Base-by-base conservation (phyloP, 176 grass and related monocot species). In the Avena sativa region DNA sequence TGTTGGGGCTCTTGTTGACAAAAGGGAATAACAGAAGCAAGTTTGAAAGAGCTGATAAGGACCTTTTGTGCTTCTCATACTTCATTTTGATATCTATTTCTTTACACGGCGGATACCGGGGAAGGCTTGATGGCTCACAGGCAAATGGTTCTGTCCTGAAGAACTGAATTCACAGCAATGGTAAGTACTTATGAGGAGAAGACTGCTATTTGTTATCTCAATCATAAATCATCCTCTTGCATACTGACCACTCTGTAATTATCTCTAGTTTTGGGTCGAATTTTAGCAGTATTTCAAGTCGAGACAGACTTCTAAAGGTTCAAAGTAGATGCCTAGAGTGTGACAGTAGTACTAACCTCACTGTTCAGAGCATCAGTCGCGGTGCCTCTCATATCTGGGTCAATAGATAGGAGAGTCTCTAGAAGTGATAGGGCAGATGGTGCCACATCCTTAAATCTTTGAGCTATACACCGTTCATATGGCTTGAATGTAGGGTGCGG, bases 111-210 rank as follows among this genome's bases (percentile, higher is more conserved):
- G 97, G 94, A 86, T 92, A 95, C 32, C 67, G 89, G 0, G 94
- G 94, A 71, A 99, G 91, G 91, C 89, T 89, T 32, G 94, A 97
- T 74, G 94, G 97, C 36, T 94, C 91, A 82, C 97, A 99, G 16
- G 97, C 92, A 92, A 78, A 86, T 58, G 97, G 97, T 83, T 97
- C 94, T 71, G 94, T 95, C 55, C 86, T 95, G 92, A 99, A 99
- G 82, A 99, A 99, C 97, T 99, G 86, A 78, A 84, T 85, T 74
- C 56, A 87, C 23, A 67, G 9, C 59, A 87, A 80, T 5, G 10
- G 9, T 91, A 78, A 91, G 86, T 70, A 61, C 12, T 53, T 21
- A 16, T 81, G 51, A 79, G 40, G 53, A 85, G 71, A 88, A 56
- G 15, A 53, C n/a, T 61, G 19, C 43, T 74, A 4, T 34, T 16